Evolutionary conservation across 73 alveolate genomes (phyloP).

Genomic region (Paramecium biaurelia): DNA sequence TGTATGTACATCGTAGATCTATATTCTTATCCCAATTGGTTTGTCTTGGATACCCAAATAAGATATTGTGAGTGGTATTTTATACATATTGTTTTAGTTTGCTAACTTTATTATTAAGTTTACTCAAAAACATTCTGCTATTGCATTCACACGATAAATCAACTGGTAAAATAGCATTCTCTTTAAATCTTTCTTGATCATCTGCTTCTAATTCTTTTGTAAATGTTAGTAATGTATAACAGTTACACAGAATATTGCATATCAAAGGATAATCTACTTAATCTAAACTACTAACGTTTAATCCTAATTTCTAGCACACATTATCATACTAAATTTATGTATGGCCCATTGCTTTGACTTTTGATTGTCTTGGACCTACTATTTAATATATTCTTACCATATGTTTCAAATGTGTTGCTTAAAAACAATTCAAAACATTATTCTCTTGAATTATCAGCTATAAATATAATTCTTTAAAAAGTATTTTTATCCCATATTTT

Average conservation of each 20-base stretch:
- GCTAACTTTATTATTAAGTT: neutral
- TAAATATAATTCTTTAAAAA: neutral
- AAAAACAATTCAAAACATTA: neutral
- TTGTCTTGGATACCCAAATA: neutral
- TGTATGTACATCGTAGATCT: neutral
- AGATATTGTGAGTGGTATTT: conserved; percentile 18
- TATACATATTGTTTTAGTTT: neutral
- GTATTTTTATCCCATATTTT: conserved; percentile 22
- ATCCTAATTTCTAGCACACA: neutral
- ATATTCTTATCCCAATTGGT: neutral
- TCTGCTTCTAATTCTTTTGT: conserved; percentile 9
- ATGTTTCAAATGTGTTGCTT: neutral
- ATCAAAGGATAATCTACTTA: neutral
- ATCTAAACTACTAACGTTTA: neutral
- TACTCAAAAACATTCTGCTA: neutral
- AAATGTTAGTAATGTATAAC: neutral
- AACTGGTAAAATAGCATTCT: neutral
- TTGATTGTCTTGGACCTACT: conserved; percentile 20
- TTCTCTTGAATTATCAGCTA: conserved; percentile 50
- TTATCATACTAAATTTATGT: conserved; percentile 11
- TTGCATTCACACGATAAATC: conserved; percentile 16
- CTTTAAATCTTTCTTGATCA: conserved; percentile 36
- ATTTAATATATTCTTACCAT: neutral
- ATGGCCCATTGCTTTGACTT: conserved; percentile 20
- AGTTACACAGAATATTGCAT: neutral